phyloP scores from a whole-genome alignment of 2,329 filamentous ascomycete species.

The Trichoderma sp. region DNA sequence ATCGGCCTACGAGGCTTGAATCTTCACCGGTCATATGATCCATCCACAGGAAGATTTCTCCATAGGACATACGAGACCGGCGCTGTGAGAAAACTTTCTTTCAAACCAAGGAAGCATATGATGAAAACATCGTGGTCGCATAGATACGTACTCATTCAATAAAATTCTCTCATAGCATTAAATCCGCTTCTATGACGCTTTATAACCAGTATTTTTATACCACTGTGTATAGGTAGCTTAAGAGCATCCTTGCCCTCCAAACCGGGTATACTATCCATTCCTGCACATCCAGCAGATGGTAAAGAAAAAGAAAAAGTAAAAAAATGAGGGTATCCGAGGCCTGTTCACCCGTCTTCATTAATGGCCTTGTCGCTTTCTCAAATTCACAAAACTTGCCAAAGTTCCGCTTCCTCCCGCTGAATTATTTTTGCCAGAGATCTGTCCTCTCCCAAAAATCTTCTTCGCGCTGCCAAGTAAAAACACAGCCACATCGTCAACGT shows the following conservation, averaged over 20 bases:
- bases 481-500: not conserved
- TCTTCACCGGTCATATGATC: not conserved
- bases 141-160: not conserved
- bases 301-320: not conserved
- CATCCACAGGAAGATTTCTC: not conserved
- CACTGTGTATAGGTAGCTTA: not conserved
- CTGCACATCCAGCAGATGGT: not conserved
- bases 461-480: not conserved
- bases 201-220: not conserved
- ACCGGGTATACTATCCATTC: conserved; percentile 24
- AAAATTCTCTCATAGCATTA: not conserved
- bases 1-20: not conserved
- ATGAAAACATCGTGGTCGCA: not conserved
- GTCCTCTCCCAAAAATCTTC: not conserved
- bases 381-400: not conserved
- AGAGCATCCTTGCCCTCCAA: not conserved
- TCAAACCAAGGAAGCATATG: not conserved
- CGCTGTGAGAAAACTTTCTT: not conserved
- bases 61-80: not conserved
- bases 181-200: not conserved
- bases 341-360: not conserved
- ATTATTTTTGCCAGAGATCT: not conserved
- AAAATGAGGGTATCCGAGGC: not conserved
- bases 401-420: not conserved
- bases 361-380: not conserved